These are phyloP conservation scores for Pycnococcus provasolii DNA, from an alignment of 139 green algal genomes.

Conservation along the genomic window DNA sequence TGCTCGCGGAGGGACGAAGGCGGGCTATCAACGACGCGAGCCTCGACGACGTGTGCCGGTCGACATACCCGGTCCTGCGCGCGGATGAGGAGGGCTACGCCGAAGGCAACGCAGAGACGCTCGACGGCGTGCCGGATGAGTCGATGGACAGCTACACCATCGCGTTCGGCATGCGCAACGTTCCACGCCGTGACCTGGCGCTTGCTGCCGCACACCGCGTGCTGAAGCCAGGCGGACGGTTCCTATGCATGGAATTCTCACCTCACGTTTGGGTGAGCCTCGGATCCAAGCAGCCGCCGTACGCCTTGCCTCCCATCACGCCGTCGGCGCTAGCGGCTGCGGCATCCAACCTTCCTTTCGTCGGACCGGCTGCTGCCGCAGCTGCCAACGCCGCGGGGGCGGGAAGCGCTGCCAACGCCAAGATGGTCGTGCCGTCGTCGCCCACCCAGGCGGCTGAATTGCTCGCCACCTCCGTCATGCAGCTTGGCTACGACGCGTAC, in stretches of 20 bases:
- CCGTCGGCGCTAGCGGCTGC: slow-evolving; percentile 50
- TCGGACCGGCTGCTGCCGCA: background rate
- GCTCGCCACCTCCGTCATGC: background rate
- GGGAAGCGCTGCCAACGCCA: background rate
- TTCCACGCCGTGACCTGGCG: slow-evolving; percentile 65
- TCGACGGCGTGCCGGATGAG: slow-evolving; percentile 43
- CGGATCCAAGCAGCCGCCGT: too few relatives aligned
- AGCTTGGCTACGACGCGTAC: slow-evolving; percentile 73
- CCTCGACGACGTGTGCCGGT: too few relatives aligned
- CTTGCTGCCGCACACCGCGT: slow-evolving; percentile 75
- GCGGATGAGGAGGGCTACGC: too few relatives aligned
- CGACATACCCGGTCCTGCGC: too few relatives aligned
- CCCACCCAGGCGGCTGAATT: background rate
- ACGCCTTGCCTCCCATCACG: slow-evolving; percentile 41
- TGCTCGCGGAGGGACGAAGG: slow-evolving; percentile 73
- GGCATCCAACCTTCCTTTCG: slow-evolving; percentile 8
- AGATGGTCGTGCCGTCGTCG: background rate
- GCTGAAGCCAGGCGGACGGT: slow-evolving; percentile 65
- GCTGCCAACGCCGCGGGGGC: background rate
- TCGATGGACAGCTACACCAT: slow-evolving; percentile 89
- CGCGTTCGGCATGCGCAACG: slow-evolving; percentile 95
- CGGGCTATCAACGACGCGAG: slow-evolving; percentile 32
- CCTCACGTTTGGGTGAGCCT: too few relatives aligned
- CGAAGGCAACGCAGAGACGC: slow-evolving; percentile 73
- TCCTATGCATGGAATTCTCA: slow-evolving; percentile 88